Conservation (phyloP, 2,329 filamentous ascomycete species). For the Colletotrichum somersetense region DNA sequence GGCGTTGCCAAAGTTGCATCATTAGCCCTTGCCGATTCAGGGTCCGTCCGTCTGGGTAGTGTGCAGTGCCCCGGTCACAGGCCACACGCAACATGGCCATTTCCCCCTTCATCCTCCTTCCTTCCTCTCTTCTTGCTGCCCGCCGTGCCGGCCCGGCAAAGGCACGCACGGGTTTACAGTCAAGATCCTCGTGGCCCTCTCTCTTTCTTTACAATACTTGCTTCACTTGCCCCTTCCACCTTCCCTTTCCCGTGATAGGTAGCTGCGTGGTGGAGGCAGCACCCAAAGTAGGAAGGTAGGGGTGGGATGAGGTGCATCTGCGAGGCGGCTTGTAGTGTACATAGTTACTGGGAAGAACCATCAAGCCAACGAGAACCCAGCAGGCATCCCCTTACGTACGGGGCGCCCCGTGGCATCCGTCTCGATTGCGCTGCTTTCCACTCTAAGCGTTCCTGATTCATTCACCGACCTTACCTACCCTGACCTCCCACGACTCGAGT, state of each 20-base stretch:
- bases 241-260: not conserved
- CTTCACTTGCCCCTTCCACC: not conserved
- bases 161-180: not conserved
- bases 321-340: not conserved
- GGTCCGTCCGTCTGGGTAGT: conserved; percentile 1
- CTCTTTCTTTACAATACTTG: not conserved
- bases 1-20: conserved; percentile 26
- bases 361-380: conserved; percentile 11
- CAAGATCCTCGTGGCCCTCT: not conserved
- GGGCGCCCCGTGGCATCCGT: conserved; percentile 5
- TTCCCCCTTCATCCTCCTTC: no score
- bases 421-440: not conserved
- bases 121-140: not conserved
- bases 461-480: not conserved
- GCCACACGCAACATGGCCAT: not conserved
- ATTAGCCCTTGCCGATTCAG: not conserved
- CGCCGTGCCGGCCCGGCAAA: not conserved
- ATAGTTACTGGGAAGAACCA: conserved; percentile 17
- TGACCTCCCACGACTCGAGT: not conserved
- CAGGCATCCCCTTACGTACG: conserved; percentile 32
- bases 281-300: conserved; percentile 19
- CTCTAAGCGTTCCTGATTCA: not conserved
- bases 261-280: conserved; percentile 11
- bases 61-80: not conserved
- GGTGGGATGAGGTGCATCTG: conserved; percentile 2